A percentile compares a stretch with the other conserved stretches of the same genome.
Conservation (phyloP, 164 flowering plant genomes). For the Umbellularia californica region DNA sequence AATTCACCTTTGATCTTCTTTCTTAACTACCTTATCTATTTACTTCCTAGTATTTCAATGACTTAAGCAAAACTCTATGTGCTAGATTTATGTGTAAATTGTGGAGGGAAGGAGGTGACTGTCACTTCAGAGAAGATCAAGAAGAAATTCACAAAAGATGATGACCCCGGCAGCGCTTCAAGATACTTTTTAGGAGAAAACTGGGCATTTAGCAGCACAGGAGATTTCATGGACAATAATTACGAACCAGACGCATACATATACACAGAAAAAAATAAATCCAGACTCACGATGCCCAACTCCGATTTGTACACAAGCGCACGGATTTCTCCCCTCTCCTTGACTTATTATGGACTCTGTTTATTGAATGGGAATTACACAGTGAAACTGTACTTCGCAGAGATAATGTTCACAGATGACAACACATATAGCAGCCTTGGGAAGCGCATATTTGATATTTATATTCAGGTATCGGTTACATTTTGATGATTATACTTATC, state of each 20-base stretch:
- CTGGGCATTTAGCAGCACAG: slow-evolving; percentile 80
- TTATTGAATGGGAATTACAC: slow-evolving; percentile 49
- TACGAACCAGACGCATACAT: slow-evolving; percentile 23
- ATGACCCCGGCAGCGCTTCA: slow-evolving; percentile 57
- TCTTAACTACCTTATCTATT: too few species aligned
- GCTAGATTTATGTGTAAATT: slow-evolving; percentile 12
- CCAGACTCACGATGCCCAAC: slow-evolving; percentile 22
- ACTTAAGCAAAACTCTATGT: too few species aligned
- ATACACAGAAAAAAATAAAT: slow-evolving; percentile 21
- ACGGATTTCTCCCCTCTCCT: slow-evolving; percentile 50
- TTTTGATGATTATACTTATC: not conserved
- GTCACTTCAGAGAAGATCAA: slow-evolving; percentile 22
- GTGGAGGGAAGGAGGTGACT: slow-evolving; percentile 42
- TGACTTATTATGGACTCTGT: slow-evolving; percentile 61
- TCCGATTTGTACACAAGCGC: slow-evolving; percentile 50
- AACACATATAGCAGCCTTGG: slow-evolving; percentile 49
- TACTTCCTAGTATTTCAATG: too few species aligned
- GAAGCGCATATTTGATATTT: slow-evolving; percentile 63
- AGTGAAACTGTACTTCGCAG: slow-evolving; percentile 59
- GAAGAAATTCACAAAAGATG: slow-evolving; percentile 48
- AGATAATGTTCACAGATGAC: slow-evolving; percentile 44
- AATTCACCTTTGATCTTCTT: too few species aligned
- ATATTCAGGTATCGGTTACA: slow-evolving; percentile 47
- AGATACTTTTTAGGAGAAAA: slow-evolving; percentile 30
- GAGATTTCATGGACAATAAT: slow-evolving; percentile 63